phyloP scores from a whole-genome alignment of 306 rosid genomes.

The Prunus campanulata region DNA sequence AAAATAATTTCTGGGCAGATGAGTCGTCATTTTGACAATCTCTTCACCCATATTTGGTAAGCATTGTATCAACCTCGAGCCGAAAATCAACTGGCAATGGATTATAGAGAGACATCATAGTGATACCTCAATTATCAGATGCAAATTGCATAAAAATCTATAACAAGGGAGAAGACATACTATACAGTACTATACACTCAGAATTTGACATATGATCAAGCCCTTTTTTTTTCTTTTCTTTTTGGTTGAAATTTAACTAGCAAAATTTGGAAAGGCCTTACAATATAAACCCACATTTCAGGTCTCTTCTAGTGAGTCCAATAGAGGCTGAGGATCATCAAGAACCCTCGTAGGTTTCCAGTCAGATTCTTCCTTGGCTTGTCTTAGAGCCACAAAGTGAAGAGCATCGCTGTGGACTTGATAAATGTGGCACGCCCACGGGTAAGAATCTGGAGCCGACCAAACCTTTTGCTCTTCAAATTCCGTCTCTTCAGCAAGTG shows the following conservation, averaged over 20 bases:
- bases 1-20: no score
- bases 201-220: no score
- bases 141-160: no score
- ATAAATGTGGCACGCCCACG: constrained; percentile 90
- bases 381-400: constrained; percentile 81
- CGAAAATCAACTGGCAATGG: no score
- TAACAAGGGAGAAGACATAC: no score
- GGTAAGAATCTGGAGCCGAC: constrained; percentile 84
- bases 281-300: neutral
- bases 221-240: no score
- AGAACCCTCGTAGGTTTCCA: constrained; percentile 74
- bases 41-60: no score
- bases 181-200: no score
- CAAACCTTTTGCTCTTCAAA: constrained; percentile 85
- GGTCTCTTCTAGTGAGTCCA: constrained; percentile 32
- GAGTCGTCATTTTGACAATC: no score
- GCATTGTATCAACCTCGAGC: no score
- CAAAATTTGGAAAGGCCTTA: neutral
- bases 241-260: no score
- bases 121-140: neutral
- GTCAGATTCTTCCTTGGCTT: constrained; percentile 64
- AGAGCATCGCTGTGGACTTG: constrained; percentile 86
- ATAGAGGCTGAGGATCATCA: constrained; percentile 47
- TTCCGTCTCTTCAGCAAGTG: constrained; percentile 71
- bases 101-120: neutral